Conservation (phyloP, 495 filamentous ascomycete species). For the Neurospora cerealis region DNA sequence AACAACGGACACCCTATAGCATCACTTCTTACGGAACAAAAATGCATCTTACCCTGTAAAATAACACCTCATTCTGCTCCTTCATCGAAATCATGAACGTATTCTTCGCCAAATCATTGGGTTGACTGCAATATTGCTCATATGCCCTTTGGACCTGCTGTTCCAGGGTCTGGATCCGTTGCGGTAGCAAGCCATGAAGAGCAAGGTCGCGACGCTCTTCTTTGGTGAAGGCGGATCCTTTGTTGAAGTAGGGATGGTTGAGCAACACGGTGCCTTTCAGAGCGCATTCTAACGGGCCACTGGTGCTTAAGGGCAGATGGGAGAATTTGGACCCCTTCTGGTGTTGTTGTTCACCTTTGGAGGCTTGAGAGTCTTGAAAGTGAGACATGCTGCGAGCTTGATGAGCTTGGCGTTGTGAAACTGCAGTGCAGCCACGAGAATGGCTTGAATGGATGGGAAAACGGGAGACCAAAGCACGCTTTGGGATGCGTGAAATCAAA, state of each 20-base stretch:
- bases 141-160: constrained; percentile 72
- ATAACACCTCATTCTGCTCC: constrained; percentile 73
- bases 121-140: constrained; percentile 57
- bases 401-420: not conserved
- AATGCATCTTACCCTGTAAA: constrained; percentile 44
- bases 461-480: not conserved
- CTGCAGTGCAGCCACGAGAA: not conserved
- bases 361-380: too few relatives aligned
- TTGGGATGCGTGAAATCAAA: not conserved
- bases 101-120: constrained; percentile 63
- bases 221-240: constrained; percentile 65
- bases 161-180: constrained; percentile 65
- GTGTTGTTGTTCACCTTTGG: too few relatives aligned
- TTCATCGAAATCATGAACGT: constrained; percentile 81
- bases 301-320: constrained; percentile 52
- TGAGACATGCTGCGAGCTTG: not conserved
- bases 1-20: not conserved
- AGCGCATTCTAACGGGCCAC: constrained; percentile 52
- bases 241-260: constrained; percentile 66
- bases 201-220: constrained; percentile 61
- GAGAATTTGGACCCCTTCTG: constrained; percentile 38
- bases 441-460: not conserved
- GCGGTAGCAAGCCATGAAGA: constrained; percentile 62
- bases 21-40: not conserved
- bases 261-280: constrained; percentile 53